phyloP scores from a whole-genome alignment of 352 stramenopile species.

The Aphanomyces invadans region DNA sequence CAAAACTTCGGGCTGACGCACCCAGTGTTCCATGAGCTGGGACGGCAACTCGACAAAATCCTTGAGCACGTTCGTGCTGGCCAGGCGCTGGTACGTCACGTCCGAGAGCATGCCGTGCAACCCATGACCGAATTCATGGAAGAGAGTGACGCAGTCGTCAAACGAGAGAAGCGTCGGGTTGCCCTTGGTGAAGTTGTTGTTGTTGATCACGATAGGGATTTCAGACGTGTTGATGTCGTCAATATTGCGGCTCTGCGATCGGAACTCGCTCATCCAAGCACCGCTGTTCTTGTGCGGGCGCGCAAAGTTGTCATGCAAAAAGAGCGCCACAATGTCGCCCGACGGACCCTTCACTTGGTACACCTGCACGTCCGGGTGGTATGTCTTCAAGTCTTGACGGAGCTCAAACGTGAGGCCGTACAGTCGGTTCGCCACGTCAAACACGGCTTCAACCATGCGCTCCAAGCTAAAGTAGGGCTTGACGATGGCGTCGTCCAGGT shows the following conservation, averaged over 20 bases:
- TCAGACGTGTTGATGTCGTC: constrained; percentile 29
- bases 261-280: constrained; percentile 63
- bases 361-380: constrained; percentile 54
- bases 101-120: constrained; percentile 59
- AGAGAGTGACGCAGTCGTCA: constrained; percentile 40
- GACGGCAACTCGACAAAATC: constrained; percentile 70
- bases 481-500: constrained; percentile 54
- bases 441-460: constrained; percentile 41
- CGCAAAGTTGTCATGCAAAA: constrained; percentile 59
- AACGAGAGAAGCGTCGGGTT: constrained; percentile 41
- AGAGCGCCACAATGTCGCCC: constrained; percentile 39
- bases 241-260: constrained; percentile 39
- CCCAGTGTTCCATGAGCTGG: constrained; percentile 65
- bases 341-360: constrained; percentile 41
- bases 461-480: constrained; percentile 62
- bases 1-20: constrained; percentile 42
- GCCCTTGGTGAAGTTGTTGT: constrained; percentile 62
- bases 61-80: constrained; percentile 47
- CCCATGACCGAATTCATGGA: constrained; percentile 60
- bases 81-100: constrained; percentile 39
- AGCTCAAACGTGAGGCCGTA: constrained; percentile 51
- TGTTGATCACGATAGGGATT: constrained; percentile 58
- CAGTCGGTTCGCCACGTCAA: constrained; percentile 49
- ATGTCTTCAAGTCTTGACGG: constrained; percentile 37
- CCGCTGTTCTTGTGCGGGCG: constrained; percentile 39